Percentiles rank a stretch among this genome's conserved stretches.
These are phyloP conservation scores for Amniculicola lignicola DNA, from an alignment of 495 filamentous ascomycete genomes.

Conservation along the genomic window DNA sequence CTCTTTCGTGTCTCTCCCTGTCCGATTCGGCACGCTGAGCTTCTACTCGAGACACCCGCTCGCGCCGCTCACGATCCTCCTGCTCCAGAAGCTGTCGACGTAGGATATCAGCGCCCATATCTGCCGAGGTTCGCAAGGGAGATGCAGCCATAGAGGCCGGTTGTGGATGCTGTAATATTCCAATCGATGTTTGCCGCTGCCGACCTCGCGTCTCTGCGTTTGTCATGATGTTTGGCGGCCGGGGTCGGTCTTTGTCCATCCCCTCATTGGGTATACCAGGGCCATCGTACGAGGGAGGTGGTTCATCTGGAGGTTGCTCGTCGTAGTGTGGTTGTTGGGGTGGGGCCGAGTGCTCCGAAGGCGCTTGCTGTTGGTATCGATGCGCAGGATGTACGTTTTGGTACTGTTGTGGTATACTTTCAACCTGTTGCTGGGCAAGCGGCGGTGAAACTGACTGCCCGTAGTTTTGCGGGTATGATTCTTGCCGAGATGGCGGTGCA, in stretches of 20 bases:
- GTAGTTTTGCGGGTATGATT: no score
- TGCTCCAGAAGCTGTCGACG: slow-evolving; percentile 27
- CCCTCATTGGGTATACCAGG: slow-evolving; percentile 15
- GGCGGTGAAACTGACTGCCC: no score
- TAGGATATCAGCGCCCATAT: slow-evolving; percentile 31
- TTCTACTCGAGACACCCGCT: slow-evolving; percentile 23
- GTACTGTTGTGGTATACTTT: no score
- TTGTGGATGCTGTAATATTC: slow-evolving; percentile 29
- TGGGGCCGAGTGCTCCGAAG: not conserved
- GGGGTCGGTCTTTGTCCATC: slow-evolving; percentile 23
- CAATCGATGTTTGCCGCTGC: slow-evolving; percentile 21
- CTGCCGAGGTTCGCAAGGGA: slow-evolving; percentile 22
- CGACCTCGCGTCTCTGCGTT: slow-evolving; percentile 15
- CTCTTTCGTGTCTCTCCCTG: slow-evolving; percentile 23
- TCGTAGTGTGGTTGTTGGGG: slow-evolving; percentile 13
- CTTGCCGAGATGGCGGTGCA: no score
- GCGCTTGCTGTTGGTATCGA: not conserved
- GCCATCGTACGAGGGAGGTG: slow-evolving; percentile 24
- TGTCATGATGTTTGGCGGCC: slow-evolving; percentile 23
- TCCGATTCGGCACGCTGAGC: slow-evolving; percentile 16
- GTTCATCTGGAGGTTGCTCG: slow-evolving; percentile 20
- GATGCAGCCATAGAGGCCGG: slow-evolving; percentile 33
- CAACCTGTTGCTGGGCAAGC: no score
- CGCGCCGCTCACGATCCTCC: slow-evolving; percentile 25
- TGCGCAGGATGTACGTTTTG: no score